Evolutionary conservation across 2,329 filamentous ascomycete species (phyloP).

Genomic region (Xylariaceae sp.): DNA sequence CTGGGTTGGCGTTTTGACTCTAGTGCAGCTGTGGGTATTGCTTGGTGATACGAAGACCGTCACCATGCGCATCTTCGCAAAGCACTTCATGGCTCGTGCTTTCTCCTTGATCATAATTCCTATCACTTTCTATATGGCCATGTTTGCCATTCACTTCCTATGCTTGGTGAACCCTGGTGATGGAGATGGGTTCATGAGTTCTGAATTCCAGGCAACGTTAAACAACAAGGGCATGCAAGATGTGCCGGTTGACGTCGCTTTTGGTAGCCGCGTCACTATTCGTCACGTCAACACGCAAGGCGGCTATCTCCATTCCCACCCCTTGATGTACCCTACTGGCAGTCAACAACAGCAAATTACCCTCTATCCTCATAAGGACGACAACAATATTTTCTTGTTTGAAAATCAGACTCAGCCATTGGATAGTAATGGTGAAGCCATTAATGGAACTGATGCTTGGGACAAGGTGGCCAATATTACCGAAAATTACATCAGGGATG

Average conservation of each 20-base stretch:
- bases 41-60: conserved; percentile 88
- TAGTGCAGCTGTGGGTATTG: conserved; percentile 92
- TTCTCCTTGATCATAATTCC: conserved; percentile 94
- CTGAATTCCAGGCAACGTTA: conserved; percentile 95
- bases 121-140: conserved; percentile 86
- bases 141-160: conserved; percentile 96
- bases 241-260: conserved; percentile 86
- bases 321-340: conserved; percentile 95
- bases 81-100: conserved; percentile 87
- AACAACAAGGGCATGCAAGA: conserved; percentile 97
- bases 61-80: conserved; percentile 82
- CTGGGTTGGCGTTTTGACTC: conserved; percentile 90
- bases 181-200: conserved; percentile 99
- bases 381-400: conserved; percentile 92
- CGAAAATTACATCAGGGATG: conserved; percentile 70
- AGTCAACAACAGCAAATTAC: conserved; percentile 99
- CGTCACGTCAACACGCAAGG: conserved; percentile 97
- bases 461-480: conserved; percentile 67
- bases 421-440: conserved; percentile 71
- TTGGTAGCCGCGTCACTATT: conserved; percentile 83
- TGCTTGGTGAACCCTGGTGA: conserved; percentile 94
- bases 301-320: conserved; percentile 95
- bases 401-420: conserved; percentile 97
- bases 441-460: conserved; percentile 85
- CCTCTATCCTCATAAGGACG: conserved; percentile 97